Base-by-base conservation (phyloP, 1,284 basidiomycete species). In the Somion occarium region DNA sequence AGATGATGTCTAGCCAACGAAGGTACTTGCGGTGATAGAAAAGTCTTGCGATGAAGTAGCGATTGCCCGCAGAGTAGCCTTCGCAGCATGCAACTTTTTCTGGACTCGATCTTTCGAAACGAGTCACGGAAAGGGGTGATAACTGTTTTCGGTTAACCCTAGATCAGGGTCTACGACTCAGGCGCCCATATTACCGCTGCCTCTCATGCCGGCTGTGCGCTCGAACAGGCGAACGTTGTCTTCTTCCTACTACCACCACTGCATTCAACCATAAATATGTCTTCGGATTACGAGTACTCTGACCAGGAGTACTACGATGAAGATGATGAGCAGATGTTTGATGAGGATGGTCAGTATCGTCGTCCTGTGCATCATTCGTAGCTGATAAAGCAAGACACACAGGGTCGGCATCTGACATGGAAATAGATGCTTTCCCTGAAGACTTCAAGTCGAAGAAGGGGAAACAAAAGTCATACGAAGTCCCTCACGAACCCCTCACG, bases 401-500 rank as follows among this genome's bases (percentile, higher is more conserved):
- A 51, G 76, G 61, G 38, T 75, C 74, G 41, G 73, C 73, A 23
- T 73, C 75, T 19, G 86, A 85, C 39, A 79, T 84, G 67, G 82
- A 84, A 52, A 76, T 85, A 70, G 84, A 86, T 57, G 69, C 70
- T 38, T 78, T 75, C 56, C 74, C 73, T 18, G 80, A 81, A 46
- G 85, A 85, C 62, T 84, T 84, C 65, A 81, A 74, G 54, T 69
- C 83, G 44, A 65, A 72, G 3, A 83, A 82, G 64, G 73, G 71
- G 54, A 84, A 82, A 59, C 75, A 71, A 52, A 88, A 88, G 69
- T 69, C 83, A 2, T 88, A 89, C 58, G 83, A 92, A 60, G 82
- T 95, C 53, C 86, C 94, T 25, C 82, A 84, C 58, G 80, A 85
- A 44, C 82, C 88, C 47, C 82, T 96, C 58, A 80, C 78, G 49